These are phyloP conservation scores for Rhypophila decipiens DNA, from an alignment of 495 filamentous ascomycete species.

Conservation along the genomic window DNA sequence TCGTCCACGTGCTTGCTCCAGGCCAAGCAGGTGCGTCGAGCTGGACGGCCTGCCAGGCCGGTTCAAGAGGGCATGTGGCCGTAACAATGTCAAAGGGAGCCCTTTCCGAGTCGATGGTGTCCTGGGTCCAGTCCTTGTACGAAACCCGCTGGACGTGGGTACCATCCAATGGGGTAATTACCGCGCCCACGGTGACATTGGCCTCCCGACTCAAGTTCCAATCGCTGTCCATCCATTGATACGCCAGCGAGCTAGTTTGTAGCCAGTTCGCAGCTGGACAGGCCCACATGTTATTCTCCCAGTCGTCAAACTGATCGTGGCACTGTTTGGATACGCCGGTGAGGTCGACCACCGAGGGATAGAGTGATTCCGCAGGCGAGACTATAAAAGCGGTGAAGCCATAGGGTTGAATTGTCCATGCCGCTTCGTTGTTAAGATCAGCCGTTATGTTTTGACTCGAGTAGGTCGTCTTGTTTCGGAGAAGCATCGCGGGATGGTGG, in stretches of 20 bases:
- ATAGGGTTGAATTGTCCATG: too few species aligned
- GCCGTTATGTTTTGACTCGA: too few species aligned
- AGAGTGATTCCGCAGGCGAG: background rate
- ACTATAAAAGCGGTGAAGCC: background rate
- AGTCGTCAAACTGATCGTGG: background rate
- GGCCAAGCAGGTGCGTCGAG: background rate
- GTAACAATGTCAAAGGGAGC: background rate
- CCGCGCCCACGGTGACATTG: background rate
- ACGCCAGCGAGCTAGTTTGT: background rate
- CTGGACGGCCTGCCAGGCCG: background rate
- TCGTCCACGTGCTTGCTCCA: too few species aligned
- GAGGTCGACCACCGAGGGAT: background rate
- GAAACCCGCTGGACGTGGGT: background rate
- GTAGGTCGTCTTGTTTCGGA: too few species aligned
- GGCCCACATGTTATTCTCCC: background rate
- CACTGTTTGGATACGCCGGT: background rate
- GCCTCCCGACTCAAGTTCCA: background rate
- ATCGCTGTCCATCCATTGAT: background rate
- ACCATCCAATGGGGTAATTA: background rate
- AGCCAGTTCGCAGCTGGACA: background rate
- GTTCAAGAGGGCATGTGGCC: background rate
- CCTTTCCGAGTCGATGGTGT: background rate
- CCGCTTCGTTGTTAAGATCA: too few species aligned
- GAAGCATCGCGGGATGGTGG: too few species aligned
- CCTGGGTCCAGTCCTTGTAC: background rate